Evolutionary conservation across 2,329 filamentous ascomycete genomes (phyloP).

Genomic region (Colletotrichum truncatum): DNA sequence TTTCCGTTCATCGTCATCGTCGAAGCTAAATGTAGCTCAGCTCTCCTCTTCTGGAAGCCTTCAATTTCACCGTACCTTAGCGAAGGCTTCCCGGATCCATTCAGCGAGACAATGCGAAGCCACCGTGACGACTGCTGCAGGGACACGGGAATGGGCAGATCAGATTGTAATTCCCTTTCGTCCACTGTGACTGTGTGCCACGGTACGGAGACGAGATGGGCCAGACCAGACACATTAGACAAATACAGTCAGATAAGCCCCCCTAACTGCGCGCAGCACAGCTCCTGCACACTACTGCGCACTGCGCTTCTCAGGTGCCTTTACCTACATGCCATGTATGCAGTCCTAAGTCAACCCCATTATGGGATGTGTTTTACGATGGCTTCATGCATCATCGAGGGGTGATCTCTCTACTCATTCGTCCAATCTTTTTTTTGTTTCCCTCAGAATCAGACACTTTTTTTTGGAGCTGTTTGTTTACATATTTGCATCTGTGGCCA

Average conservation of each 20-base stretch:
- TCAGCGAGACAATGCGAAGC: constrained; percentile 3
- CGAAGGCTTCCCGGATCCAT: constrained; percentile 6
- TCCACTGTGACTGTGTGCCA: constrained; percentile 11
- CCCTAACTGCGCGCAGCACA: background rate
- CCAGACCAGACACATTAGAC: background rate
- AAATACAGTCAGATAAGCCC: background rate
- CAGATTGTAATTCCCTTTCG: background rate
- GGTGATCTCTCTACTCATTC: constrained; percentile 1
- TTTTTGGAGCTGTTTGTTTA: background rate
- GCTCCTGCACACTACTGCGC: constrained; percentile 2
- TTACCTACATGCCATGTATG: background rate
- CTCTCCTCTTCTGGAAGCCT: constrained; percentile 17
- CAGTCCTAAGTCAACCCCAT: background rate
- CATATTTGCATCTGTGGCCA: constrained; percentile 3
- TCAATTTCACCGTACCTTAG: constrained; percentile 19
- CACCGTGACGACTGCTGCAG: constrained; percentile 8
- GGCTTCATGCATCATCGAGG: constrained; percentile 19
- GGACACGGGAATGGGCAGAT: constrained; percentile 1
- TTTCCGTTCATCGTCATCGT: constrained; percentile 3
- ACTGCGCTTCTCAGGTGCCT: background rate
- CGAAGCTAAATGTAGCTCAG: background rate
- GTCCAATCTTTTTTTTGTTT: constrained; percentile 4
- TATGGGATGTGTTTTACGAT: constrained; percentile 17
- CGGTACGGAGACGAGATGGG: background rate
- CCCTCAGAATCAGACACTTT: background rate